Evolutionary conservation across 108 stramenopile genomes (phyloP).

Genomic region (Cyclotella cryptica): DNA sequence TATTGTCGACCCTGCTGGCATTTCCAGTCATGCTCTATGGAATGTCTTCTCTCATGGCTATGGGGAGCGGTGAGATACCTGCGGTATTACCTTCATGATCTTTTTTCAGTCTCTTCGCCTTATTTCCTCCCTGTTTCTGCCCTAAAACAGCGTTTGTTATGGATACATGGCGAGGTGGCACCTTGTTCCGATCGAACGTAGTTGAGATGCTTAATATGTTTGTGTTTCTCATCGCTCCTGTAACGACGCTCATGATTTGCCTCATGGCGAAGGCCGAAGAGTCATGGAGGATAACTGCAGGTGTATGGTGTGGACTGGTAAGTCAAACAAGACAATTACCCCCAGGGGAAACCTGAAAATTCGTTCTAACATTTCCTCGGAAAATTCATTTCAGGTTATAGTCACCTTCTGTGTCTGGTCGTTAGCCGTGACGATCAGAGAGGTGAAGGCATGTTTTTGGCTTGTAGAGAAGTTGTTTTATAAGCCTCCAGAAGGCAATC

Average conservation of each 20-base stretch:
- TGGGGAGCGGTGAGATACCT: slow-evolving; percentile 39
- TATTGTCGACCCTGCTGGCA: slow-evolving; percentile 54
- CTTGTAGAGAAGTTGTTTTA: slow-evolving; percentile 33
- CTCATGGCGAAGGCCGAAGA: slow-evolving; percentile 51
- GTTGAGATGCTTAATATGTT: slow-evolving; percentile 50
- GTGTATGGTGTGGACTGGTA: slow-evolving; percentile 47
- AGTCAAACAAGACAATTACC: neutral
- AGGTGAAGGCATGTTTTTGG: slow-evolving; percentile 57
- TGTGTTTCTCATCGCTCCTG: slow-evolving; percentile 63
- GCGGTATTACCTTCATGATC: neutral
- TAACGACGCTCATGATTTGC: slow-evolving; percentile 37
- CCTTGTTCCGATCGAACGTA: slow-evolving; percentile 29
- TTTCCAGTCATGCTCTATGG: slow-evolving; percentile 59
- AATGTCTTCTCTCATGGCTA: slow-evolving; percentile 63
- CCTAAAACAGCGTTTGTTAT: slow-evolving; percentile 36
- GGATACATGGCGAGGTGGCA: slow-evolving; percentile 52
- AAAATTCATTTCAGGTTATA: neutral
- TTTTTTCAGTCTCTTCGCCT: neutral
- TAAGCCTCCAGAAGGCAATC: neutral
- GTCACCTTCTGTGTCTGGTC: slow-evolving; percentile 41
- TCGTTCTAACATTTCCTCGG: neutral
- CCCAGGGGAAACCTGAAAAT: neutral
- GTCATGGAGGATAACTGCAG: slow-evolving; percentile 62
- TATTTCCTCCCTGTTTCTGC: neutral
- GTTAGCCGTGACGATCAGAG: slow-evolving; percentile 56